Evolutionary conservation across 2,329 filamentous ascomycete species (phyloP), one percentile per base, ranked within the genome.

Genomic region (Nothophaeocryptopus gaeumannii): DNA sequence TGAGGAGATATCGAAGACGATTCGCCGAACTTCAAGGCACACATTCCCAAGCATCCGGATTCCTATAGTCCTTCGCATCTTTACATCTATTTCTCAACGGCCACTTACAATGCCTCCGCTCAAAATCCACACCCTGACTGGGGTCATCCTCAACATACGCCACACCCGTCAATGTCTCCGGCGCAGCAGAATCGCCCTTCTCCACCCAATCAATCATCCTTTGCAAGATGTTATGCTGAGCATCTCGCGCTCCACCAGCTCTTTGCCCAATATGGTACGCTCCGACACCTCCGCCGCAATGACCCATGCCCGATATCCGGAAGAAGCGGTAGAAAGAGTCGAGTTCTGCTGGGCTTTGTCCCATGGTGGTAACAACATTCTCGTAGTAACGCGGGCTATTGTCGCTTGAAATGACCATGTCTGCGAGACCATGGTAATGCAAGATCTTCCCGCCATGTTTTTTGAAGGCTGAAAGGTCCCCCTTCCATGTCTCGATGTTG

Each of bases 321-420:
- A 81, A 81, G 62, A 72, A 75, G 37, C 77, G 72, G 55, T 78
- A 83, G 71, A 76, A 83, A 14, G 77, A 74, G 31, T 70, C 62
- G 5, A 82, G 65, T 2, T 74, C 70, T 5, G 67, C 58, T 5
- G 70, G 63, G 8, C 68, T 68, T 2, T 72, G 67, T 61, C 77
- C 77, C 74, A 78, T 76, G 0, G 72, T 75, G 20, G 62, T 53
- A 2, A 34, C 5, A 58, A 63, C 8, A 73, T 74, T 64, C 32
- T 75, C 64, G 59, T 77, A 78, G 65, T 77, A 78, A 1, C 71
- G 60, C 1, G 70, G 68, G 8, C 69, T 73, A 54, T 72, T 75
- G 1, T 71, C 68, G 2, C 67, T 72, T 3, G 70, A 67, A 55
- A 78, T 77, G 42, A 63, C 52, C 1, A 45, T 32, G 32, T 65